Conservation (phyloP, 352 stramenopile species). For the Phytophthora nicotianae region DNA sequence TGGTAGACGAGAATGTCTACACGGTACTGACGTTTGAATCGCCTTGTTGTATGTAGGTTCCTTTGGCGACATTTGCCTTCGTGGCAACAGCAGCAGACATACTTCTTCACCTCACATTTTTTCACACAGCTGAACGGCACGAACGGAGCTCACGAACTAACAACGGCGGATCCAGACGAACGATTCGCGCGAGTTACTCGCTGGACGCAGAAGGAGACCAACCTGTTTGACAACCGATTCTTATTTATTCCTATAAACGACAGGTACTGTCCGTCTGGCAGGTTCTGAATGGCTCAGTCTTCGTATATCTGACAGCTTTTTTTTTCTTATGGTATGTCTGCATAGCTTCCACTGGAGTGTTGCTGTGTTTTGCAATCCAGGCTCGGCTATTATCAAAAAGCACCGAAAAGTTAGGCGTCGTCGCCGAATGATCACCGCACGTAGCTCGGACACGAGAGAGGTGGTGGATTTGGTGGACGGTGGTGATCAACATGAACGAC, state of each 20-base stretch:
- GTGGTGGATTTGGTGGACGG: constrained; percentile 46
- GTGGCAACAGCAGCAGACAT: constrained; percentile 69
- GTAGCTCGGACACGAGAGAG: constrained; percentile 14
- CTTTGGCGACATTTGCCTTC: constrained; percentile 67
- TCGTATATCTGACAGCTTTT: constrained; percentile 3
- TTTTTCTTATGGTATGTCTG: background rate
- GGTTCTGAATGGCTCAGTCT: background rate
- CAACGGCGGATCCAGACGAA: constrained; percentile 41
- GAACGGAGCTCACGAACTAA: constrained; percentile 36
- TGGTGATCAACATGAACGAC: constrained; percentile 5
- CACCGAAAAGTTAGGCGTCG: constrained; percentile 33
- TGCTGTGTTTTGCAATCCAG: constrained; percentile 86
- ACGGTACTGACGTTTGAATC: constrained; percentile 8
- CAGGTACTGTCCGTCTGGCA: constrained; percentile 38
- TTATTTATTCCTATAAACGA: constrained; percentile 93
- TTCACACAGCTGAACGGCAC: constrained; percentile 90
- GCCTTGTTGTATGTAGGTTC: constrained; percentile 42
- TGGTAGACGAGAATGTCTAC: background rate
- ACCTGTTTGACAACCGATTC: constrained; percentile 88
- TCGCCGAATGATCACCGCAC: background rate
- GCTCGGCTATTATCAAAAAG: constrained; percentile 65
- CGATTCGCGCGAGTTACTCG: constrained; percentile 62
- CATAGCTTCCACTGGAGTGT: constrained; percentile 91
- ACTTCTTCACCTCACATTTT: constrained; percentile 97
- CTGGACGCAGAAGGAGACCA: constrained; percentile 85